Base-by-base conservation (phyloP, 805 yeast genomes). In the Saccharomyces eubayanus region DNA sequence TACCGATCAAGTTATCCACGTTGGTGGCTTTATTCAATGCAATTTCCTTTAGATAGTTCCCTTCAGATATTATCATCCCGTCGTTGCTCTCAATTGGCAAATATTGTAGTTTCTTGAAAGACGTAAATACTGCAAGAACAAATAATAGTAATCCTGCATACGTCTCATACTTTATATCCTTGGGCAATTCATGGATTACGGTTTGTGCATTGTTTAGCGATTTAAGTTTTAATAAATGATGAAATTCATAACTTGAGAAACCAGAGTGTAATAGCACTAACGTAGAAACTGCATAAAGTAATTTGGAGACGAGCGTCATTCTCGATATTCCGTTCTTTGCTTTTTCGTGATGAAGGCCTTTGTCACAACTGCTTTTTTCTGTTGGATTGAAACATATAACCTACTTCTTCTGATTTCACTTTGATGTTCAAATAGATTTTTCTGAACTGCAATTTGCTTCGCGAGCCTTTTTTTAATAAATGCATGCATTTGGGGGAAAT, bases 161-260 rank as follows among this genome's bases (percentile, higher is more conserved):
- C 0, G 64, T 63, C 52, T 70, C 73, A 29, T 62, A 57, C 46
- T 59, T 60, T 11, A 70, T 62, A 49, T 70, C 72, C 27, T 52
- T 31, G 14, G 73, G 72, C 40, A 68, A 46, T 11, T 28, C 31
- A 11, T 16, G 28, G 2, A 24, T 28, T 3, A 16, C 28, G 10
- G 52, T 24, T 14, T 49, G 24, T 2, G 55, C n/a, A 46, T 51
- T 46, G 3, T 55, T 56, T 24, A 47, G 46, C 10, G 57, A 48
- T 4, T 56, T 40, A 45, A 56, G 62, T 30, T 61, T 61, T 12
- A 61, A n/a, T 21, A 66, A 48, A 47, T 62, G 66, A 50, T 66
- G 62, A 50, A 64, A 70, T 53, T 69, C 72, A 53, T 65, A 67
- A 27, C 70, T 67, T 9, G 72, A 67, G 51, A 65, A 67, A 1